Evolutionary conservation across 768 basidiomycete species (phyloP).

Genomic region (Tephrocybe sp.): DNA sequence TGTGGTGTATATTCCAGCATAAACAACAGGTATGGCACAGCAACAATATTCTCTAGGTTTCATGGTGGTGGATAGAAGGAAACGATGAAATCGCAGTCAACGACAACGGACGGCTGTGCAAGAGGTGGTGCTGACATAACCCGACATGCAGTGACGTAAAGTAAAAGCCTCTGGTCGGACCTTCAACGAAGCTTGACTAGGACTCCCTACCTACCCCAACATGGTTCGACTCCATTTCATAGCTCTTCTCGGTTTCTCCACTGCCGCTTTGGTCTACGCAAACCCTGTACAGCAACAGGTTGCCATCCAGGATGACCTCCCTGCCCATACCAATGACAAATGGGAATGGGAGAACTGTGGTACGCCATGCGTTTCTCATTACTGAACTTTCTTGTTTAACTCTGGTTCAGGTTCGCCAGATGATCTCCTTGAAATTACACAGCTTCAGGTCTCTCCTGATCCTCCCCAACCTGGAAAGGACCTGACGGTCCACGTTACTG

Average conservation of each 20-base stretch:
- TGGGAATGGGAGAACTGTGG: conserved; percentile 80
- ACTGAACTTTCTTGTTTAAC: conserved; percentile 6
- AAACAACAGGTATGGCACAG: conserved; percentile 87
- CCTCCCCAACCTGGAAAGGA: conserved; percentile 87
- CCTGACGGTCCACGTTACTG: conserved; percentile 81
- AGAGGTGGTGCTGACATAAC: conserved; percentile 9
- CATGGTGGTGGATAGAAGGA: conserved; percentile 45
- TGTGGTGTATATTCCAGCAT: conserved; percentile 84
- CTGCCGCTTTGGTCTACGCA: conserved; percentile 18
- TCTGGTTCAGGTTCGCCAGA: conserved; percentile 35
- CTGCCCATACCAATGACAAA: conserved; percentile 33
- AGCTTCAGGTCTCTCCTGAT: conserved; percentile 77
- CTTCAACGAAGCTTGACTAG: conserved; percentile 17
- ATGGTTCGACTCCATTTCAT: conserved; percentile 24
- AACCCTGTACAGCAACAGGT: conserved; percentile 21
- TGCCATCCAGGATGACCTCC: conserved; percentile 21
- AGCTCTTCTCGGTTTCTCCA: conserved; percentile 20
- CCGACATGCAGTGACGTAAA: conserved; percentile 7
- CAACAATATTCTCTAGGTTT: conserved; percentile 88
- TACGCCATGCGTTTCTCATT: conserved; percentile 32
- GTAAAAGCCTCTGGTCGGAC: not conserved
- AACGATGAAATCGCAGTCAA: conserved; percentile 1
- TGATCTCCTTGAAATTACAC: conserved; percentile 60
- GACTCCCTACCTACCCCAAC: conserved; percentile 3
- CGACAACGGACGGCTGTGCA: not conserved